Base-by-base conservation (phyloP, 257 asterid species). In the Gynochthodes officinalis region DNA sequence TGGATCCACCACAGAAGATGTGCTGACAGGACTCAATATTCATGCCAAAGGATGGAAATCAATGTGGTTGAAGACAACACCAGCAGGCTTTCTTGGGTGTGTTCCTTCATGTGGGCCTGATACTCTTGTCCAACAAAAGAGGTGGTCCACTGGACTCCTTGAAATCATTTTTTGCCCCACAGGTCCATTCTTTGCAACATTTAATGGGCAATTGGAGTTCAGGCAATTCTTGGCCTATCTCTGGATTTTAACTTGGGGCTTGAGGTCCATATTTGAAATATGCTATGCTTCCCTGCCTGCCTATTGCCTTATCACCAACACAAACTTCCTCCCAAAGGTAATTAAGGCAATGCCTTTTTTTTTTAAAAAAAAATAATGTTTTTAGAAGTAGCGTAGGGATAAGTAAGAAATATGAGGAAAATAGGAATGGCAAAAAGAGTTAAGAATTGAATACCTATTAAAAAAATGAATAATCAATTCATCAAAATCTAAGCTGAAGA, bases 61-160 rank as follows among this genome's bases (percentile, higher is more conserved):
- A 3, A 77, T 48, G 15, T 77, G 70, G 70, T 73, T 79, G 5
- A 23, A 19, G 1, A 80, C 84, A 27, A 44, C 70, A 64, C 86
- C 87, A 40, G 43, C 66, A 52, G 79, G 67, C 6, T 83, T 83
- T 72, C 83, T 83, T 52, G 84, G 87, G 50, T 55, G 76, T 69
- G 79, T 79, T 25, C 84, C 87, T 0, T 18, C 81, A 7, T 18
- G 70, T 63, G 84, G 81, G 23, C 87, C 84, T 10, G 28, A 58
- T 2, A 37, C 53, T 19, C 39, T 80, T 4, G 63, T 28, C 75
- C 84, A 80, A 64, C 84, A 78, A 42, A 83, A 83, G 55, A 60
- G 87, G 73, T 83, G 84, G 84, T 18, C 83, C 3, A 80, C 83
- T 72, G 87, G 87, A 61, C 75, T 80, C 8, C 70, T 77, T 19